These are phyloP conservation scores for Lachnellula subtilissima DNA, from an alignment of 2,329 filamentous ascomycete genomes.

Conservation along the genomic window DNA sequence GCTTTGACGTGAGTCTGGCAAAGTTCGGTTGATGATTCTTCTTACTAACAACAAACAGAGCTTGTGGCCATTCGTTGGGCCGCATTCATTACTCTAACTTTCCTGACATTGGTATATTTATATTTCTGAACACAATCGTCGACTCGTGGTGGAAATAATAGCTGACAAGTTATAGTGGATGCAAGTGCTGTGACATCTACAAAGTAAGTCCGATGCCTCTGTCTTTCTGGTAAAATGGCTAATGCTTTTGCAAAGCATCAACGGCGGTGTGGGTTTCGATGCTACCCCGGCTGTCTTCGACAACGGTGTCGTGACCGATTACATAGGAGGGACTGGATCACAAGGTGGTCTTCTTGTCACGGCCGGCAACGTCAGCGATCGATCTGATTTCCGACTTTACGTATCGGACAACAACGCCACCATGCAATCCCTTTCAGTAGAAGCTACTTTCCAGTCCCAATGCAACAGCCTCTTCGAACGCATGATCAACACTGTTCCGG, in stretches of 20 bases:
- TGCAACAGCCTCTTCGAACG: slow-evolving; percentile 10
- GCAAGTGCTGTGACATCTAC: neutral
- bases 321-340: slow-evolving; percentile 43
- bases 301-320: slow-evolving; percentile 46
- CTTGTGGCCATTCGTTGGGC: slow-evolving; percentile 20
- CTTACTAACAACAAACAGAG: neutral
- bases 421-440: neutral
- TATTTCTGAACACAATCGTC: no score
- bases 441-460: neutral
- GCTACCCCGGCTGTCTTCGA: slow-evolving; percentile 46
- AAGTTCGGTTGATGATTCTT: neutral
- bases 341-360: slow-evolving; percentile 40
- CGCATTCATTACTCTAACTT: slow-evolving; percentile 13
- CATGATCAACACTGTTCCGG: slow-evolving; percentile 12
- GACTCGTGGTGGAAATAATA: no score
- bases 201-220: neutral
- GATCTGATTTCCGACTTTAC: slow-evolving; percentile 5
- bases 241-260: slow-evolving; percentile 2
- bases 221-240: neutral
- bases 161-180: neutral
- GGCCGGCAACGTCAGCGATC: neutral
- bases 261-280: slow-evolving; percentile 33
- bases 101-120: slow-evolving; percentile 7
- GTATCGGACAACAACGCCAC: slow-evolving; percentile 8
- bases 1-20: slow-evolving; percentile 9